Evolutionary conservation across 768 basidiomycete genomes (phyloP), one percentile per base, ranked within the genome.

Genomic region (Roridomyces roridus): DNA sequence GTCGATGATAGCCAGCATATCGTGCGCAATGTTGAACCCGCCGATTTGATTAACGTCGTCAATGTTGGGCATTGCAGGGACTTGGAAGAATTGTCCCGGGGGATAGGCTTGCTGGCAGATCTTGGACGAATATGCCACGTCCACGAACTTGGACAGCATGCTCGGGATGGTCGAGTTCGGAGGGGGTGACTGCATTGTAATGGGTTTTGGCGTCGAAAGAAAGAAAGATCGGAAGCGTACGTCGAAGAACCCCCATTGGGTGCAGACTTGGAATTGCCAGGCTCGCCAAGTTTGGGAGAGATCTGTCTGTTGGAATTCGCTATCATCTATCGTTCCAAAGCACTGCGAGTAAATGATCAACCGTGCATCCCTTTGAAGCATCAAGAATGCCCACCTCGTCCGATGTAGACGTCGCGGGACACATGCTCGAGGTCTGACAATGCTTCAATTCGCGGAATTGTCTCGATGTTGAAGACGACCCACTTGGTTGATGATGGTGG

Each of bases 201-300:
- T 35, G 40, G 52, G 40, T 37, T 45, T 36, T n/a, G n/a, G n/a
- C n/a, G n/a, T n/a, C n/a, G n/a, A n/a, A n/a, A n/a, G 29, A n/a
- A 45, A 26, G 44, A 35, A 28, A 46, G 36, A 28, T 46, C 36
- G 36, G n/a, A n/a, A 39, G 67, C 84, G 29, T 65, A 90, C 92
- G 28, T 81, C 88, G 69, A 96, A 94, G 72, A 92, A 98, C 5
- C 94, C 96, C 96, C 96, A 98, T 65, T 96, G 85, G 1, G 92
- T 94, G 76, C 93, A 94, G 49, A 93, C 91, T 74, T 93, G 95
- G 80, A 93, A 96, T 10, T 77, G 63, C 95, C 95, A 98, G 11
- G 87, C 72, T 42, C 93, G 80, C 94, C 95, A 96, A 11, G 80
- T 81, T 63, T 92, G 83, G 52, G 86, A 80, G 10, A 94, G 72